Evolutionary conservation across 495 filamentous ascomycete genomes (phyloP).

Genomic region (Cenococcum geophilum): DNA sequence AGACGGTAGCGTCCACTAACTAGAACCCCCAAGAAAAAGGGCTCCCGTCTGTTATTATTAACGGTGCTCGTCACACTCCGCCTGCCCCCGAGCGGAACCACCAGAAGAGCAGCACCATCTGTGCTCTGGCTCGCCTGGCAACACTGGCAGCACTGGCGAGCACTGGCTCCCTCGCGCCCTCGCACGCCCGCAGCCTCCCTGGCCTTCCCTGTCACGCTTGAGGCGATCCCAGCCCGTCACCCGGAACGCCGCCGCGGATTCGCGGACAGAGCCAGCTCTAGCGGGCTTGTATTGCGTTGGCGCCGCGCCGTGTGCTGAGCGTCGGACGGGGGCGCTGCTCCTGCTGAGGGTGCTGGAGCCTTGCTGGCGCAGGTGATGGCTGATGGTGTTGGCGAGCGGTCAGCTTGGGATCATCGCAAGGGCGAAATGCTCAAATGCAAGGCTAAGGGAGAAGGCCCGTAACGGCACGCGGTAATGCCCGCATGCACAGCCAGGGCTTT

Average conservation of each 20-base stretch:
- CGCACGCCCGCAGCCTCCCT: no score
- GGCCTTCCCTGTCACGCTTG: neutral
- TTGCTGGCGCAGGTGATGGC: no score
- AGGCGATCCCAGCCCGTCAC: neutral
- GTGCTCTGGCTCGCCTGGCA: no score
- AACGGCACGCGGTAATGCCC: neutral
- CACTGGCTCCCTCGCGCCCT: no score
- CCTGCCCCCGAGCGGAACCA: neutral
- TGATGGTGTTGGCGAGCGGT: neutral
- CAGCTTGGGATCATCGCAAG: neutral
- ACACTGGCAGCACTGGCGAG: no score
- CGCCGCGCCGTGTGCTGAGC: no score
- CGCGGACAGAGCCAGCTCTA: neutral
- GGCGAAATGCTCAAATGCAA: no score
- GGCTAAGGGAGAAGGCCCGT: no score
- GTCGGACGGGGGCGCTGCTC: no score
- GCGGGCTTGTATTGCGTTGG: neutral
- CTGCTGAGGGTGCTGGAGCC: no score
- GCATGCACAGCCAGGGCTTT: no score
- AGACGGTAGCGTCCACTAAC: slow-evolving; percentile 7
- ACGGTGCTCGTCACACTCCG: neutral
- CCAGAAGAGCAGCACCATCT: no score
- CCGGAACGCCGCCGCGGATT: neutral
- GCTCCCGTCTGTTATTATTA: slow-evolving; percentile 8
- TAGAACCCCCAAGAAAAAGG: neutral